Evolutionary conservation across 345 rosid genomes (phyloP).

Genomic region (Gossypium anomalum): DNA sequence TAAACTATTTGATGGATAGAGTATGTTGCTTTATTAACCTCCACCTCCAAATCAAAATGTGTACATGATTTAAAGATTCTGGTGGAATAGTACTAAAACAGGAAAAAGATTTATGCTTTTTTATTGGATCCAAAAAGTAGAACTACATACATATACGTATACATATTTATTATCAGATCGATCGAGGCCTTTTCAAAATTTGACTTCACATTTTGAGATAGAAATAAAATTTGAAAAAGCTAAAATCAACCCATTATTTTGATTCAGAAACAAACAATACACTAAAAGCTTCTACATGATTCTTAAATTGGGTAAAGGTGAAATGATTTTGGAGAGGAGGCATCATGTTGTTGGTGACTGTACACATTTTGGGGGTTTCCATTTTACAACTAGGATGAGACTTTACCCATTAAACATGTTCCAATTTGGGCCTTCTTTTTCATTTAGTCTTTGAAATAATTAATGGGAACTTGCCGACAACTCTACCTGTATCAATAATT

Average conservation of each 20-base stretch:
- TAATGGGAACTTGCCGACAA: conserved; percentile 9
- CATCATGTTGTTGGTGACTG: not conserved
- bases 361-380: not conserved
- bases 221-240: too few species aligned
- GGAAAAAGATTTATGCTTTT: not conserved
- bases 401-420: not conserved
- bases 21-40: not conserved
- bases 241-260: not conserved
- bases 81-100: not conserved
- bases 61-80: not conserved
- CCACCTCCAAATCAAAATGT: not conserved
- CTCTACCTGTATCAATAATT: conserved; percentile 2
- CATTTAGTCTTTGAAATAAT: not conserved
- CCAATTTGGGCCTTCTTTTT: not conserved
- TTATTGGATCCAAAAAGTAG: conserved; percentile 15
- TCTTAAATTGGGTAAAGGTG: not conserved
- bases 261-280: not conserved
- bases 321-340: not conserved
- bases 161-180: too few species aligned
- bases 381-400: not conserved
- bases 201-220: too few species aligned
- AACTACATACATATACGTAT: not conserved
- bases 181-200: too few species aligned
- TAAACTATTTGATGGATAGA: not conserved
- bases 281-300: not conserved